phyloP scores from a whole-genome alignment of 208 protist species.

The Trypanosoma rangeli region DNA sequence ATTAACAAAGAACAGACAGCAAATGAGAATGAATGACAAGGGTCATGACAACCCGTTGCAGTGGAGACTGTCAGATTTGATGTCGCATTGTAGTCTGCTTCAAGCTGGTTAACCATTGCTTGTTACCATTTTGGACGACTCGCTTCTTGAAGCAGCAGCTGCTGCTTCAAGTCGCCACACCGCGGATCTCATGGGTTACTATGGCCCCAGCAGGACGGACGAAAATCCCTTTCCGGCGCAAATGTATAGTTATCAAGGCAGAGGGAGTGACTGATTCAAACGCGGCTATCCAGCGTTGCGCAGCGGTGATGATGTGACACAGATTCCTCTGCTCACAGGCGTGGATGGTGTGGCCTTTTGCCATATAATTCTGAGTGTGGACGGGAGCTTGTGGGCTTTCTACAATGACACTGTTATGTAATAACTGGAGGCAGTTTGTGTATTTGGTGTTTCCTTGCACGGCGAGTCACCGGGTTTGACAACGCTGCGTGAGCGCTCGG shows the following conservation, averaged over 20 bases:
- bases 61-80: not conserved
- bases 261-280: constrained; percentile 15
- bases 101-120: not conserved
- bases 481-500: constrained; percentile 1
- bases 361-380: constrained; percentile 8
- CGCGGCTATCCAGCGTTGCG: constrained; percentile 9
- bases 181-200: not conserved
- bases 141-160: not conserved
- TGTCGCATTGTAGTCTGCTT: not conserved
- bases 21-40: not conserved
- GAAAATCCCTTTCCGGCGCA: not conserved
- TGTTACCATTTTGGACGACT: not conserved
- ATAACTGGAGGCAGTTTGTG: constrained; percentile 14
- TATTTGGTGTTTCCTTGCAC: not conserved
- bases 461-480: constrained; percentile 1
- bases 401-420: constrained; percentile 30
- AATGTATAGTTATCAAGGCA: constrained; percentile 14
- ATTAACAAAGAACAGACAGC: not conserved
- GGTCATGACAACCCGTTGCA: not conserved
- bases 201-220: not conserved
- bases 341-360: constrained; percentile 4
- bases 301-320: constrained; percentile 11
- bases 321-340: not conserved
- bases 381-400: constrained; percentile 14
- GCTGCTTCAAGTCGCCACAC: not conserved